phyloP scores from a whole-genome alignment of 331 rosid species.

The Rhamnella rubrinervis region DNA sequence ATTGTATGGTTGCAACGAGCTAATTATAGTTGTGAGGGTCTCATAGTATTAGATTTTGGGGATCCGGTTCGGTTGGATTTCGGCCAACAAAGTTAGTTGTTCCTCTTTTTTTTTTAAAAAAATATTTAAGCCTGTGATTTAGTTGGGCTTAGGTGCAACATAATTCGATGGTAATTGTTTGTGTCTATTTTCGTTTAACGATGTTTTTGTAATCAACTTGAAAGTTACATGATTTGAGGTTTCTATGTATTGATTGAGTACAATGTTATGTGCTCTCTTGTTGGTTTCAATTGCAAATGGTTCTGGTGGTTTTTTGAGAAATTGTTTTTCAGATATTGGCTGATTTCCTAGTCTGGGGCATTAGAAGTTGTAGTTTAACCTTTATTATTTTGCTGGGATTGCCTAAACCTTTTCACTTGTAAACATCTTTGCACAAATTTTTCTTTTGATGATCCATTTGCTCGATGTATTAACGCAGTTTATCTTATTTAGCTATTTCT shows the following conservation, averaged over 20 bases:
- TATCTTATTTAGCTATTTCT: not conserved
- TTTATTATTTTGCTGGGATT: not conserved
- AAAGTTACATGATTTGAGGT: not conserved
- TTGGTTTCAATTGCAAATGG: not conserved
- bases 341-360: not conserved
- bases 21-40: not conserved
- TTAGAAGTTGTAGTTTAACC: not conserved
- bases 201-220: not conserved
- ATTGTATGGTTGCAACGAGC: not conserved
- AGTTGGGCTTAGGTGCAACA: constrained; percentile 2
- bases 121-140: not conserved
- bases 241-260: not conserved
- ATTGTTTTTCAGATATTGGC: not conserved
- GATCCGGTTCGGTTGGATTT: constrained; percentile 14
- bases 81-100: not conserved
- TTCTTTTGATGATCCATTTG: not conserved
- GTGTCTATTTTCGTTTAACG: not conserved
- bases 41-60: not conserved
- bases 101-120: not conserved
- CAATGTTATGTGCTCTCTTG: not conserved
- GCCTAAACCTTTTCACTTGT: not conserved
- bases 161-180: constrained; percentile 1
- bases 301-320: not conserved
- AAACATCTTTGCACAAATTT: not conserved
- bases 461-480: not conserved